Evolutionary conservation across 352 stramenopile species (phyloP), one percentile per base, ranked within the genome.

Genomic region (Globisporangium emineosum): DNA sequence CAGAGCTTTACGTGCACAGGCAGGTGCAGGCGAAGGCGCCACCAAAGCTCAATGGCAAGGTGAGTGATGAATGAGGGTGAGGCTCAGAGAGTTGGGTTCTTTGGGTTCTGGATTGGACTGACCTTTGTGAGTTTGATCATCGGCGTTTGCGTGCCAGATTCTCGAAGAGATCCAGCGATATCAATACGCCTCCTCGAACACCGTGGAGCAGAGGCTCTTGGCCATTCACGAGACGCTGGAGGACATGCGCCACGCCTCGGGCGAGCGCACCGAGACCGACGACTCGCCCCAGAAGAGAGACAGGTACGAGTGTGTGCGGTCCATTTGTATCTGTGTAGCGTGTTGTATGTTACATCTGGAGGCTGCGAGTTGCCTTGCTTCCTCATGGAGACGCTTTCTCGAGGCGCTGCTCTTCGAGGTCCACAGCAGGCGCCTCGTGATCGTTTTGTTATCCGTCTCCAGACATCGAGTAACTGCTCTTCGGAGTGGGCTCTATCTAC

Each of bases 211-310:
- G 43, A 83, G 86, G 54, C 73, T 91, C 19, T 81, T 76, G 43
- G 58, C 64, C 15, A 71, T 90, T n/a, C 74, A 89, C 60, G 79
- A 87, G n/a, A 70, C 83, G 29, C 68, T 90, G 56, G 76, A 90
- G 15, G 83, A 89, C 15, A 67, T 90, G 8, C 74, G 79, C 9
- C 69, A 84, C 23, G 65, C 57, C 9, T 72, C 68, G 0, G 77
- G 73, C 0, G 80, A 90, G 54, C 66, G 74, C 25, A 91, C 78
- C 1, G 78, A 88, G 60, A 63, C 63, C 0, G 78, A 89, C 53
- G 75, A 86, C 53, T 89, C 80, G 21, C 77, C 76, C 5, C 64
- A 80, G 27, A 83, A 77, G 70, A 67, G 57, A 27, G 60, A 69
- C 69, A 72, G 80, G 83, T 91, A 73, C 47, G 77, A 6, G 15